Base-by-base conservation (phyloP, 495 filamentous ascomycete species). In the Collariella sp. region DNA sequence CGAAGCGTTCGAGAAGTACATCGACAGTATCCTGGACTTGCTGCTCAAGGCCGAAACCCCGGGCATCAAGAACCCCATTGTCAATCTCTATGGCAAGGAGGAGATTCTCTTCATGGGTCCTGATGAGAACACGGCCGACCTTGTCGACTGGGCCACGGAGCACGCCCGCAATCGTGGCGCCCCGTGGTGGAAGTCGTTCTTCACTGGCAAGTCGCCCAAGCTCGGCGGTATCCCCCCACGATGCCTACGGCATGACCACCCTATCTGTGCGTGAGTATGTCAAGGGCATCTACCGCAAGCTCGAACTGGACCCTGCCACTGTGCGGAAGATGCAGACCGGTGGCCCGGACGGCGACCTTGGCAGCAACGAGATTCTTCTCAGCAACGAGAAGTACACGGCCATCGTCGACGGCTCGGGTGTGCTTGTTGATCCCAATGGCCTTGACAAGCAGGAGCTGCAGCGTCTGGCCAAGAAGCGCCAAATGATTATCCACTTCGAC, bases 141-240 rank as follows among this genome's bases (percentile, higher is more conserved):
- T 98, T 44, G 93, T 98, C 34, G 85, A 97, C 70, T 98, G 93
- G 93, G 93, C 93, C 24, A 98, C 93, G 3, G 88, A 91, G 68
- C 93, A 98, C 68, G 94, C 93, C 54, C 81, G 88, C 34, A 76
- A 72, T 59, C 82, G 93, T 57, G 91, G 90, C 49, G 94, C 94
- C 22, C 88, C 88, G 22, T 97, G 91, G 90, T 98, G 93, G 93
- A 98, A 97, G 75, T 97, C 94, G 0, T 98, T 98, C 82, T 97
- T 98, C 77, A 98, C 93, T 2, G 93, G 93, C 63, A 97, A 97
- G 78, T 94, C 87, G 61, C 93, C 93, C 22, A 91, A 85, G 70
- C 77, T 98, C 38, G 93, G 93, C 44, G 93, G 93, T 64, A 98
- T 98, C 55, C 93, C n/a, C 93, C 4, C 93, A 98, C 68, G 93